A percentile compares a stretch with the other conserved stretches of the same genome.
phyloP scores from a whole-genome alignment of 768 basidiomycete species.

The Leccinum subgranulosum region DNA sequence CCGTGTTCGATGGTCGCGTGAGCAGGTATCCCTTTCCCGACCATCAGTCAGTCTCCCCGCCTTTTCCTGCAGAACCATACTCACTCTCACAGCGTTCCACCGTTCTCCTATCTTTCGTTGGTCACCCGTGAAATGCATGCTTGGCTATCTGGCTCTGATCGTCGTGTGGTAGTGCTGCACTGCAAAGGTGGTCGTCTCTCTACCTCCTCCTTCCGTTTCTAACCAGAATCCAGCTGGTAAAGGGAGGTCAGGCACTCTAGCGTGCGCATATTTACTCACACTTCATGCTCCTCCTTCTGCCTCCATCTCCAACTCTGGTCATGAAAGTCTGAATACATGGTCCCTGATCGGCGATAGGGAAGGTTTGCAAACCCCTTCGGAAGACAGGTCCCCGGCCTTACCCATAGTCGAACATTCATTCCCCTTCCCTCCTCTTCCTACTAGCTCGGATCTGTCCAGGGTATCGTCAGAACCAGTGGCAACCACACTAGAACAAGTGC shows the following conservation, averaged over 20 bases:
- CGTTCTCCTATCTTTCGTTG: constrained; percentile 69
- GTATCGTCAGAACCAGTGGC: constrained; percentile 18
- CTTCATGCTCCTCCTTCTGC: constrained; percentile 46
- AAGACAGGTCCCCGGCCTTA: background rate
- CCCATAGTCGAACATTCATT: background rate
- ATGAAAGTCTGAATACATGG: constrained; percentile 19
- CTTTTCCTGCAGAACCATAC: constrained; percentile 21
- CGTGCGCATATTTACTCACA: constrained; percentile 77
- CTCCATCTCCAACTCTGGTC: constrained; percentile 12
- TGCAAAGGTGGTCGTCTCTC: constrained; percentile 65
- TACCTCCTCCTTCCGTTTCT: background rate
- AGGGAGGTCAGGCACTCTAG: constrained; percentile 82
- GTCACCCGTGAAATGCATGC: constrained; percentile 68
- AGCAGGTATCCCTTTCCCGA: constrained; percentile 89
- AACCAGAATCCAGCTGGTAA: constrained; percentile 57
- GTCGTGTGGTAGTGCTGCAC: constrained; percentile 77
- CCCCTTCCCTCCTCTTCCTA: background rate
- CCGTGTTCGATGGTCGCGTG: constrained; percentile 68
- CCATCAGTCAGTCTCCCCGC: constrained; percentile 80
- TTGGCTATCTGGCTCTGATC: constrained; percentile 65
- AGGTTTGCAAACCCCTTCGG: constrained; percentile 10
- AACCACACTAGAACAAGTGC: constrained; percentile 49
- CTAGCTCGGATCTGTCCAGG: constrained; percentile 7
- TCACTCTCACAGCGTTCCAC: constrained; percentile 56
- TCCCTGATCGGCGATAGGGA: constrained; percentile 21